phyloP scores from a whole-genome alignment of 1,284 basidiomycete species.

The Irpex sp. region DNA sequence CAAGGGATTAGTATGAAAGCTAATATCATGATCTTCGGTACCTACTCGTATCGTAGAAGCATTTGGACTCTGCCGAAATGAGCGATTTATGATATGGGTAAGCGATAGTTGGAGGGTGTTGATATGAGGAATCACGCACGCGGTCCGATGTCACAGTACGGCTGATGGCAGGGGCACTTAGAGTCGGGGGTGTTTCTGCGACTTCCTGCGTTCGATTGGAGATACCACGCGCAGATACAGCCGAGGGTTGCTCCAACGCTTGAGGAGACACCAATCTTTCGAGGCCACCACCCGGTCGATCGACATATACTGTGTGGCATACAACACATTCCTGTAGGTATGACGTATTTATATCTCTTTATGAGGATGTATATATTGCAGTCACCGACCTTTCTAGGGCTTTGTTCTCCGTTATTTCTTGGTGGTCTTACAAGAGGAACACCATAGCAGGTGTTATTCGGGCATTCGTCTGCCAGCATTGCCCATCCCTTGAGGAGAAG shows the following conservation, averaged over 20 bases:
- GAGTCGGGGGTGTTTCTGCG: not conserved
- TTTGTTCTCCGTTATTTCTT: slow-evolving; percentile 51
- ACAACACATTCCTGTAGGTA: slow-evolving; percentile 67
- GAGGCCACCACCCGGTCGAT: slow-evolving; percentile 46
- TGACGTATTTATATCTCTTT: not conserved
- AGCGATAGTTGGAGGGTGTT: not conserved
- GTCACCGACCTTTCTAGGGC: slow-evolving; percentile 54
- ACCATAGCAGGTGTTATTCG: slow-evolving; percentile 58
- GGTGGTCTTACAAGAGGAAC: slow-evolving; percentile 71
- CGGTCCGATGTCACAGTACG: not conserved
- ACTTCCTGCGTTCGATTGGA: not conserved
- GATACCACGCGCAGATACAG: not conserved
- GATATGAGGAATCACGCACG: not conserved
- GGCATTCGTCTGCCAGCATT: slow-evolving; percentile 80
- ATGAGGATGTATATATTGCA: not conserved
- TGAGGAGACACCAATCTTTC: slow-evolving; percentile 39
- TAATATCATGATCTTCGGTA: not conserved
- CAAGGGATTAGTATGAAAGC: not conserved
- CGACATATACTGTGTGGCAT: slow-evolving; percentile 57
- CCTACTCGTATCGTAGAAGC: not conserved
- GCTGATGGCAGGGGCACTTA: not conserved
- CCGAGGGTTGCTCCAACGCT: slow-evolving; percentile 1
- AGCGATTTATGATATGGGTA: not conserved
- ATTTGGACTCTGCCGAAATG: not conserved
- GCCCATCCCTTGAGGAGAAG: slow-evolving; percentile 77